Evolutionary conservation across 169 alveolate genomes (phyloP).

Genomic region (Cystoisospora suis): DNA sequence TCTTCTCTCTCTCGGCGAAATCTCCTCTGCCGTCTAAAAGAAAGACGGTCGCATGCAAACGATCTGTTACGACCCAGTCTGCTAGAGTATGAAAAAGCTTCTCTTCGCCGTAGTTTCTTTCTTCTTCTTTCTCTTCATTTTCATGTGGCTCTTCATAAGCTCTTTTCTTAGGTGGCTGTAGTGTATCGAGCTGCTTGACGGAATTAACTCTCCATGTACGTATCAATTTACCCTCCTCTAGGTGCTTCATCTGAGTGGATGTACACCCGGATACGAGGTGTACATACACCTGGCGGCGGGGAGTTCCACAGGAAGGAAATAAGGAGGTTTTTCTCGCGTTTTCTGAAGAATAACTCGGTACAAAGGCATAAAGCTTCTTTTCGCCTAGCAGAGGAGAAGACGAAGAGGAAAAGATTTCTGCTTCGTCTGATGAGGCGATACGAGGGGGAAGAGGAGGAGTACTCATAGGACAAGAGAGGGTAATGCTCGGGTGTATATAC

Average conservation of each 20-base stretch:
- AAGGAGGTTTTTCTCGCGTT: no score
- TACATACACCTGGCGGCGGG: conserved; percentile 45
- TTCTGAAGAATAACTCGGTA: no score
- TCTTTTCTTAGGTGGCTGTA: neutral
- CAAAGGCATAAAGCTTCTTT: no score
- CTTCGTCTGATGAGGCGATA: no score
- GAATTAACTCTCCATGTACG: neutral
- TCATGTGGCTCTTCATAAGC: neutral
- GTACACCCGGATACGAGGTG: conserved; percentile 2
- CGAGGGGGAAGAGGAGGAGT: no score
- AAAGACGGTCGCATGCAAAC: neutral
- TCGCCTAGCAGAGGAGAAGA: no score
- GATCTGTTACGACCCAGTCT: conserved; percentile 3
- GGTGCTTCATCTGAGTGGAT: neutral
- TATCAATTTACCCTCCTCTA: neutral
- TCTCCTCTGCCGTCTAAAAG: neutral
- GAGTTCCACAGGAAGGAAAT: neutral
- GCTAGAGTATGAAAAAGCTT: neutral
- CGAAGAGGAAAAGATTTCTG: no score
- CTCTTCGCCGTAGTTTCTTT: neutral
- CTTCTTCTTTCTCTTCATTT: neutral
- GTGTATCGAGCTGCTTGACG: neutral
- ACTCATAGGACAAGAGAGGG: no score
- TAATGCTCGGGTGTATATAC: conserved; percentile 12
- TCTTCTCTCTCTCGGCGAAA: no score